phyloP scores from a whole-genome alignment of 2,329 filamentous ascomycete genomes.

The Fusarium multiceps region DNA sequence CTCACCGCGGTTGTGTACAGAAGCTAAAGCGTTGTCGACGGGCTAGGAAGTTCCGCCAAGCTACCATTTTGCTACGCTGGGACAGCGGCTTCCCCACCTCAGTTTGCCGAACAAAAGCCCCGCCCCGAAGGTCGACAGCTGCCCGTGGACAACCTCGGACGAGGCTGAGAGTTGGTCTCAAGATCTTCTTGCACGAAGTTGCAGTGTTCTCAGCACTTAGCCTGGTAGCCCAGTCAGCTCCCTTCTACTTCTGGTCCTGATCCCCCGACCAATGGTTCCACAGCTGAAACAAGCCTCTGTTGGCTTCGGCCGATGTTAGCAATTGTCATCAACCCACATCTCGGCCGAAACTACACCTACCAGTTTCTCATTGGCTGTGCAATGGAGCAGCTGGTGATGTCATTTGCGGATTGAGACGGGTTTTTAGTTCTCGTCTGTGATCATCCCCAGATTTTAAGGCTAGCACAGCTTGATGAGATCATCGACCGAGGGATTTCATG shows the following conservation, averaged over 20 bases:
- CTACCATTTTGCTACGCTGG: background rate
- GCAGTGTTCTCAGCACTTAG: slow-evolving; percentile 6
- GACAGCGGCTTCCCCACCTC: slow-evolving; percentile 7
- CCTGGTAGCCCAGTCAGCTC: slow-evolving; percentile 11
- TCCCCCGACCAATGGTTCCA: slow-evolving; percentile 30
- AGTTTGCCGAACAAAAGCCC: slow-evolving; percentile 35
- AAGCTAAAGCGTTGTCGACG: slow-evolving; percentile 4
- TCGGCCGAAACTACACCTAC: slow-evolving; percentile 33
- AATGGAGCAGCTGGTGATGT: slow-evolving; percentile 3
- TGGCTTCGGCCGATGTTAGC: slow-evolving; percentile 29
- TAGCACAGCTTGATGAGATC: slow-evolving; percentile 41
- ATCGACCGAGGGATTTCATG: slow-evolving; percentile 29
- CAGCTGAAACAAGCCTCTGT: slow-evolving; percentile 28
- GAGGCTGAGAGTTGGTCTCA: slow-evolving; percentile 7
- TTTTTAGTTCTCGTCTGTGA: slow-evolving; percentile 13
- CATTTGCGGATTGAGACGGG: slow-evolving; percentile 19
- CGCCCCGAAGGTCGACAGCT: slow-evolving; percentile 18
- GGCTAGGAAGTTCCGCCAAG: slow-evolving; percentile 12
- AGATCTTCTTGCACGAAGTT: background rate
- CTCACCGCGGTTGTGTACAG: slow-evolving; percentile 11
- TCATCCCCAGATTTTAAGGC: slow-evolving; percentile 42
- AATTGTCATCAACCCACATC: slow-evolving; percentile 16
- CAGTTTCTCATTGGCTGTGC: slow-evolving; percentile 27
- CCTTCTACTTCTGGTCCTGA: slow-evolving; percentile 38
- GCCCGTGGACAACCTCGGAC: slow-evolving; percentile 16